These are phyloP conservation scores for Scenedesmus sp. DNA, from an alignment of 163 green algal genomes.

Conservation along the genomic window DNA sequence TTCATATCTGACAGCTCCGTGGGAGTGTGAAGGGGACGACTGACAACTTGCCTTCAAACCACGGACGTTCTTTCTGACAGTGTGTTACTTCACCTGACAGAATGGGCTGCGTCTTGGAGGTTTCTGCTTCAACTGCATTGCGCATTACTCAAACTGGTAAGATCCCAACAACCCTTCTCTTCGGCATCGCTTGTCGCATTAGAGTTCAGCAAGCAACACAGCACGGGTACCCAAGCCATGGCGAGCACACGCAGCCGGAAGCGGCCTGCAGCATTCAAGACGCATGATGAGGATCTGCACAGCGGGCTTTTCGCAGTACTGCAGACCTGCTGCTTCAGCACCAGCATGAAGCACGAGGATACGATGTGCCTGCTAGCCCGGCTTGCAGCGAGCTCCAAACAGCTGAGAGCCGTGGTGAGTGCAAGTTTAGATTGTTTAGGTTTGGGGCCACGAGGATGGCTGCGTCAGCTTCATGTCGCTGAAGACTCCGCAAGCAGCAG, in stretches of 20 bases:
- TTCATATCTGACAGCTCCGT: too few relatives aligned
- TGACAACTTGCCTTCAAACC: too few relatives aligned
- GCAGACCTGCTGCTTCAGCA: constrained; percentile 10
- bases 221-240: background rate
- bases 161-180: too few relatives aligned
- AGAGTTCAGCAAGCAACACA: background rate
- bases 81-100: too few relatives aligned
- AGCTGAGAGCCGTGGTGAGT: background rate
- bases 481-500: background rate
- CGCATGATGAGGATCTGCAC: background rate
- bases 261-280: background rate
- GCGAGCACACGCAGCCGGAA: background rate
- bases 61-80: too few relatives aligned
- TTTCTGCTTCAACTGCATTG: too few relatives aligned
- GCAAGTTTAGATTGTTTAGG: background rate
- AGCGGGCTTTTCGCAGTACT: background rate
- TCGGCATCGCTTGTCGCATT: background rate
- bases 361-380: background rate
- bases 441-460: background rate
- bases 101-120: too few relatives aligned
- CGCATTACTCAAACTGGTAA: too few relatives aligned
- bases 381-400: background rate
- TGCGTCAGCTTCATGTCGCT: background rate
- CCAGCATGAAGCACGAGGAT: constrained; percentile 6
- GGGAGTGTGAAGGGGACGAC: too few relatives aligned